Percentiles rank a stretch among this genome's conserved stretches.
phyloP scores from a whole-genome alignment of 208 protist genomes.

The Polymyxa betae region DNA sequence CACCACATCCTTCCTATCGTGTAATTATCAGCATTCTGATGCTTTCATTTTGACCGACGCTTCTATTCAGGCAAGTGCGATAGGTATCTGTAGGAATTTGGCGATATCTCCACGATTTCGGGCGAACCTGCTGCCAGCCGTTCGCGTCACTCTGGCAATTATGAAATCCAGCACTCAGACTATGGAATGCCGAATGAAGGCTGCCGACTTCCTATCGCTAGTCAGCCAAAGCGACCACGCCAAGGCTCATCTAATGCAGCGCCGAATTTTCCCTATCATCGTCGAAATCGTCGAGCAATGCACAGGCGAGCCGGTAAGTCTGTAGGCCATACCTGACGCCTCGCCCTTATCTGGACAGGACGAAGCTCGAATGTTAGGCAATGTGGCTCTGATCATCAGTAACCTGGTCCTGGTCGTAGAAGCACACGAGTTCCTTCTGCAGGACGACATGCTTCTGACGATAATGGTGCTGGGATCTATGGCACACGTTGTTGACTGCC shows the following conservation, averaged over 20 bases:
- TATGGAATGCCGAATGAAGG: slow-evolving; percentile 42
- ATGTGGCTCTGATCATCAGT: not conserved
- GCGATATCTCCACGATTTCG: slow-evolving; percentile 1
- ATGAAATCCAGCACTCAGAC: not conserved
- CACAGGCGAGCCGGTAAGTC: slow-evolving; percentile 26
- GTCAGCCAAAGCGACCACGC: slow-evolving; percentile 42
- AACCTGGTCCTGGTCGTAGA: slow-evolving; percentile 34
- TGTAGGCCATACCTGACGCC: not conserved
- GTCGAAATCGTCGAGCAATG: slow-evolving; percentile 4
- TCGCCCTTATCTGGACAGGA: not conserved
- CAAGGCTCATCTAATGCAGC: slow-evolving; percentile 28
- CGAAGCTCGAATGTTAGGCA: slow-evolving; percentile 26
- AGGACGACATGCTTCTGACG: slow-evolving; percentile 43
- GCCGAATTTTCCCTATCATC: slow-evolving; percentile 1
- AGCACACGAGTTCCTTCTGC: not conserved
- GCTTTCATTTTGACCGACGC: not conserved
- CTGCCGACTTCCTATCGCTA: slow-evolving; percentile 34
- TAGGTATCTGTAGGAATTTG: slow-evolving; percentile 37
- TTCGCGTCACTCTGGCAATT: not conserved
- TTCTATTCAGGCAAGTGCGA: not conserved
- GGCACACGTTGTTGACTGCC: slow-evolving; percentile 35
- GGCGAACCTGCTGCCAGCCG: slow-evolving; percentile 7
- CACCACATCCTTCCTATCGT: slow-evolving; percentile 19
- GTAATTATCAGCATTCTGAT: not conserved
- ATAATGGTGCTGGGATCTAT: slow-evolving; percentile 27